Conservation (phyloP, 495 filamentous ascomycete genomes). For the Daldinia bambusicola region DNA sequence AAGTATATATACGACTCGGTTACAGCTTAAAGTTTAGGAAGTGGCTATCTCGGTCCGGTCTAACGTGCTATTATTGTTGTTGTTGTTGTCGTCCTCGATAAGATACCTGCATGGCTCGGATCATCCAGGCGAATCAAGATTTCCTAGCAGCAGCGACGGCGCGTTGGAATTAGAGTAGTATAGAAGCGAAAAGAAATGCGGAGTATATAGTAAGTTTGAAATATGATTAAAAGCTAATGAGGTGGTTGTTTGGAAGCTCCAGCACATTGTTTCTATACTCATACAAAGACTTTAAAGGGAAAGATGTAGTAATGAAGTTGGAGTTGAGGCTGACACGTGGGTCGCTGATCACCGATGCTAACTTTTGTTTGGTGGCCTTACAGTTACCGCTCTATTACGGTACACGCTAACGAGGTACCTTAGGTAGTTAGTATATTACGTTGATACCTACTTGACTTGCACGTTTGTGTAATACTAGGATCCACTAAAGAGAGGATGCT, state of each 20-base stretch:
- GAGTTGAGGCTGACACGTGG: slow-evolving; percentile 46
- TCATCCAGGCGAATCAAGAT: slow-evolving; percentile 34
- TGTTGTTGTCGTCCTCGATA: background rate
- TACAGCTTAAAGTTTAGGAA: background rate
- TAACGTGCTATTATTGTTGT: background rate
- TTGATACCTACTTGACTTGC: background rate
- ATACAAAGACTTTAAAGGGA: slow-evolving; percentile 22
- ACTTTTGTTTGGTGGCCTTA: slow-evolving; percentile 26
- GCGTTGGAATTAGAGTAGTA: background rate
- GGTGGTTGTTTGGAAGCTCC: slow-evolving; percentile 16
- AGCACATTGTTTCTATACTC: slow-evolving; percentile 37
- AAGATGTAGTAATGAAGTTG: slow-evolving; percentile 37
- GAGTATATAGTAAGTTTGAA: background rate
- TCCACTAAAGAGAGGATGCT: too few species aligned
- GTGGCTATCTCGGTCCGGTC: background rate
- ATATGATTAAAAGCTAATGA: slow-evolving; percentile 19
- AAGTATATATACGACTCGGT: background rate
- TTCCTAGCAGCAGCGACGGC: background rate
- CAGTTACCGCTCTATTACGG: background rate
- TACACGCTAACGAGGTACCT: background rate
- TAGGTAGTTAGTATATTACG: too few species aligned
- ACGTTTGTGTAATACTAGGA: background rate
- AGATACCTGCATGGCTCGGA: background rate
- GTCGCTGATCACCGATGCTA: slow-evolving; percentile 29
- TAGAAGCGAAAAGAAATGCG: slow-evolving; percentile 1